Evolutionary conservation across 176 grass and related monocot genomes (phyloP).

Genomic region (Eragrostis nindensis): DNA sequence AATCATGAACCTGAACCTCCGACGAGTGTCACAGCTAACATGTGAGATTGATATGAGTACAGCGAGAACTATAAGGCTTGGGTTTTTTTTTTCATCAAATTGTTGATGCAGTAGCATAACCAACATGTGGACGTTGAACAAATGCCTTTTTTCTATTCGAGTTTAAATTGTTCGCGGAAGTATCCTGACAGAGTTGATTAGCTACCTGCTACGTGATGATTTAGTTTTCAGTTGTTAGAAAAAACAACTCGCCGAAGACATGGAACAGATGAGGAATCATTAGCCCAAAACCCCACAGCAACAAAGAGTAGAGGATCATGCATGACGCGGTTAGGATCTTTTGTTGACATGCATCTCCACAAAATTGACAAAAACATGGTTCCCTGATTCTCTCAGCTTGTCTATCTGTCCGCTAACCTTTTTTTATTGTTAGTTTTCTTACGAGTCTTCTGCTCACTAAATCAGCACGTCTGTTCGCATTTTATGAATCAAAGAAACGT

Average conservation of each 20-base stretch:
- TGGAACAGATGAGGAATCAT: not conserved
- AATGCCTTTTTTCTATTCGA: not conserved
- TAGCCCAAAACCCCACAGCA: not conserved
- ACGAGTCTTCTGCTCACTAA: not conserved
- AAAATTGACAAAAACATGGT: conserved; percentile 8
- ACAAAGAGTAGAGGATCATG: not conserved
- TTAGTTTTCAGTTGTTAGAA: not conserved
- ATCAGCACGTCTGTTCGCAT: too few relatives aligned
- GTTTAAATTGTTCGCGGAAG: not conserved
- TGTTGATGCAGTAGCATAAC: conserved; percentile 17
- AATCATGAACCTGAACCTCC: conserved; percentile 1
- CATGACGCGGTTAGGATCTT: not conserved
- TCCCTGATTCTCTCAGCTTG: conserved; percentile 28
- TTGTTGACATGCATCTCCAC: conserved; percentile 18
- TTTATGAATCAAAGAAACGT: not conserved
- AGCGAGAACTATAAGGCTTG: conserved; percentile 15
- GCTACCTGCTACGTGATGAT: too few relatives aligned
- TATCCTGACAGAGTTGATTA: not conserved
- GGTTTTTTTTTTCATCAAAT: conserved; percentile 41
- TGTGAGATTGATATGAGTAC: conserved; percentile 31
- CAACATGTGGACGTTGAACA: conserved; percentile 34
- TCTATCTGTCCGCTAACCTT: too few relatives aligned
- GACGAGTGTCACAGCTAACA: conserved; percentile 22
- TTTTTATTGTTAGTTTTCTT: too few relatives aligned
- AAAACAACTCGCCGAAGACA: not conserved